Percentiles rank a stretch among this genome's conserved stretches.
phyloP scores from a whole-genome alignment of 257 asterid genomes.

The Solanum chiquidenum region DNA sequence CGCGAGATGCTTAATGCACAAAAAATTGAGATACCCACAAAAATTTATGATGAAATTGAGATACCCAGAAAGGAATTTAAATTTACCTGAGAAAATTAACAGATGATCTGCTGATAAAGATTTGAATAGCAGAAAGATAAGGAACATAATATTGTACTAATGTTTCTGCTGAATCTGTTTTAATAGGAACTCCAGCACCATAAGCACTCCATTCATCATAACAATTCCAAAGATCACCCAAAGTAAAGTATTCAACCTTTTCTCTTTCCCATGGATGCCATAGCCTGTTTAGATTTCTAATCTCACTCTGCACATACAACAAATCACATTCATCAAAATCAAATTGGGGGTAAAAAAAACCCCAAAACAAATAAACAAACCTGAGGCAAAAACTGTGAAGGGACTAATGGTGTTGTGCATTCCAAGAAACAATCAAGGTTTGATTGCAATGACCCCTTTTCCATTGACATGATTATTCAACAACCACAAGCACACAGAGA shows the following conservation, averaged over 20 bases:
- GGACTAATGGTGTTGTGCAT: constrained; percentile 30
- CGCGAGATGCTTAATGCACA: neutral
- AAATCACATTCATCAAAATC: neutral
- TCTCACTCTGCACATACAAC: constrained; percentile 43
- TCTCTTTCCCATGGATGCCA: constrained; percentile 98
- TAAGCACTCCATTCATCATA: constrained; percentile 93
- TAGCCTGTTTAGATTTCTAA: constrained; percentile 68
- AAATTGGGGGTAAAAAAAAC: neutral
- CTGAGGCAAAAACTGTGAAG: constrained; percentile 35
- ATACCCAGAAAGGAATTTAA: neutral
- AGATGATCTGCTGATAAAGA: constrained; percentile 75
- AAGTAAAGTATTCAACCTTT: constrained; percentile 65
- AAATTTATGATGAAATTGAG: neutral
- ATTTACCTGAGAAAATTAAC: constrained; percentile 54
- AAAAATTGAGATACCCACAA: neutral
- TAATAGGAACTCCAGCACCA: constrained; percentile 83
- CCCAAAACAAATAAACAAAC: constrained; percentile 4
- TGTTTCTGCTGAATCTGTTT: constrained; percentile 53
- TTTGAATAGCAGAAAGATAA: constrained; percentile 91
- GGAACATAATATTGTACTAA: constrained; percentile 82
- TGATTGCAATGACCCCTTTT: constrained; percentile 27
- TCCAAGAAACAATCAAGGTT: constrained; percentile 34
- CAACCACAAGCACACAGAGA: neutral
- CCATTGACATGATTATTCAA: constrained; percentile 19
- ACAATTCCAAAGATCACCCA: constrained; percentile 79